Conservation (phyloP, 2,329 filamentous ascomycete species). For the Aspergillus vadensis region DNA sequence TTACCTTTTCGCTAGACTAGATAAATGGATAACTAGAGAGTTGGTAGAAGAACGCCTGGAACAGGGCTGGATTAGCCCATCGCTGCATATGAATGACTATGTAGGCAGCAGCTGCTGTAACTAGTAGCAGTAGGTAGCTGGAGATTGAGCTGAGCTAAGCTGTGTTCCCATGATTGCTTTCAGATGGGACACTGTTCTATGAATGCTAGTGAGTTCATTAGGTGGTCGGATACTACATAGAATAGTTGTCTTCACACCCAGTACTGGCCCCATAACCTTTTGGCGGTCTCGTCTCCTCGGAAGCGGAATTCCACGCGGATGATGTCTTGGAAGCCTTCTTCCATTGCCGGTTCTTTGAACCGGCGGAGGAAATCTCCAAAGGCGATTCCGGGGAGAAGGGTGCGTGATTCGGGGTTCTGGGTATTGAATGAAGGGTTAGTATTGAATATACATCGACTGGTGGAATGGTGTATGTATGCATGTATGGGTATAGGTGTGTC, state of each 20-base stretch:
- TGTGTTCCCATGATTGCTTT: too few species aligned
- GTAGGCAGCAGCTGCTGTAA: background rate
- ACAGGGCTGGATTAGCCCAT: background rate
- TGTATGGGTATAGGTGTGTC: background rate
- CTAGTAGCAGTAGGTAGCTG: background rate
- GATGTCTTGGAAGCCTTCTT: constrained; percentile 85
- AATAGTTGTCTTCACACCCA: constrained; percentile 56
- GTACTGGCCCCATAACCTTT: constrained; percentile 71
- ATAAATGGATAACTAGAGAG: too few species aligned
- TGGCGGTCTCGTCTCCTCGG: constrained; percentile 67
- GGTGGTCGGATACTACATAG: too few species aligned
- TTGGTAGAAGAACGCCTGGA: too few species aligned
- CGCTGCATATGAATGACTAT: background rate
- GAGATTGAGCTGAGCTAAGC: too few species aligned
- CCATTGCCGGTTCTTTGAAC: constrained; percentile 69
- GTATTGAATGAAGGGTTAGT: background rate
- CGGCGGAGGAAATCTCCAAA: constrained; percentile 75
- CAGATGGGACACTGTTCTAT: too few species aligned
- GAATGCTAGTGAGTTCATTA: too few species aligned
- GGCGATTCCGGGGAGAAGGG: constrained; percentile 73
- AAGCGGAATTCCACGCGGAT: constrained; percentile 74
- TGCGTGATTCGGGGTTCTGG: constrained; percentile 76
- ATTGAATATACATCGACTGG: background rate
- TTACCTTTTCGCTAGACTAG: too few species aligned
- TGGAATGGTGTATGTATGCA: background rate